A percentile compares a stretch with the other conserved stretches of the same genome.
These are phyloP conservation scores for Globisporangium paddicum DNA, from an alignment of 352 stramenopile genomes.

Conservation along the genomic window DNA sequence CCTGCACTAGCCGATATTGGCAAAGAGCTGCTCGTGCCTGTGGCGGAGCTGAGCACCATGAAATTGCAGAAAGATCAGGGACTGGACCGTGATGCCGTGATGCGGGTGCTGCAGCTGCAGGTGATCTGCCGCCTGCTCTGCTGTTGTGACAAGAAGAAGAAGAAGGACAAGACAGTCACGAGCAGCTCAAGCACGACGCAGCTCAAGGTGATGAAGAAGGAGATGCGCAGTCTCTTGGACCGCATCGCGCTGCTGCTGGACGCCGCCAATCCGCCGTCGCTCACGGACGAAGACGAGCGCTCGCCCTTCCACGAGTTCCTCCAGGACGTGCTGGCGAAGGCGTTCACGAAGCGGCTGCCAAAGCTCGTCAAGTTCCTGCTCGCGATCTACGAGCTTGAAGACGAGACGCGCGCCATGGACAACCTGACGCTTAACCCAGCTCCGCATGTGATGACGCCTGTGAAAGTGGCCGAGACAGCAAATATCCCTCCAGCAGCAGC, in stretches of 20 bases:
- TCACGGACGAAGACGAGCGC: slow-evolving; percentile 57
- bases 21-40: slow-evolving; percentile 16
- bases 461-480: not conserved
- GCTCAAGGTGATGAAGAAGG: slow-evolving; percentile 33
- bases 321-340: slow-evolving; percentile 35
- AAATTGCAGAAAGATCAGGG: slow-evolving; percentile 20
- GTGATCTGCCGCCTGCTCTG: slow-evolving; percentile 47
- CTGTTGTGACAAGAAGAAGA: slow-evolving; percentile 36
- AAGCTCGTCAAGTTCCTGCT: slow-evolving; percentile 46
- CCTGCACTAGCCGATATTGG: slow-evolving; percentile 16
- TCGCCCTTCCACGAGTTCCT: slow-evolving; percentile 76
- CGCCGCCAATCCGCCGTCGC: slow-evolving; percentile 54
- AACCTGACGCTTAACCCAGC: slow-evolving; percentile 9
- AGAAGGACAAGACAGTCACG: not conserved
- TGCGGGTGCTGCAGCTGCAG: slow-evolving; percentile 62
- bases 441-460: slow-evolving; percentile 9
- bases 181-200: not conserved
- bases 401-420: slow-evolving; percentile 20
- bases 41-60: slow-evolving; percentile 25
- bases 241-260: slow-evolving; percentile 70
- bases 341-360: slow-evolving; percentile 37
- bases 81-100: slow-evolving; percentile 26
- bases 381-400: slow-evolving; percentile 52
- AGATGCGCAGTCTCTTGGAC: slow-evolving; percentile 66
- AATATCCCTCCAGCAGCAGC: slow-evolving; percentile 1